These are phyloP conservation scores for Pseudotsuga menziesii DNA, from an alignment of 75 land plant genomes.

Conservation along the genomic window DNA sequence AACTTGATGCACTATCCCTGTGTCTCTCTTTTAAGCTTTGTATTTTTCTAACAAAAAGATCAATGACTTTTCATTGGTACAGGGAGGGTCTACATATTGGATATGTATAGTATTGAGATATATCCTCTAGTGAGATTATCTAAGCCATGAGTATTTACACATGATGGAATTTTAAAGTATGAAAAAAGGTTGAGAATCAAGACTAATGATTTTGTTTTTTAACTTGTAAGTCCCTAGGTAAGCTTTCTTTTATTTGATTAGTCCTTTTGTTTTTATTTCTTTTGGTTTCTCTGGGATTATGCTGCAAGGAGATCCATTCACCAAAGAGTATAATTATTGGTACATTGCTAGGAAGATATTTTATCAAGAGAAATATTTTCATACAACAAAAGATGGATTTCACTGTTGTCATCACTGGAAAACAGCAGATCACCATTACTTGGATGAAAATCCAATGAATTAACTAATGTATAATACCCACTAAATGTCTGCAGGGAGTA, in stretches of 20 bases:
- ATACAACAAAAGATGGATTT: constrained; percentile 22
- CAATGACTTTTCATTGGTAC: constrained; percentile 16
- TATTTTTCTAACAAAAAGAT: neutral
- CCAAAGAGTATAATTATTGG: constrained; percentile 70
- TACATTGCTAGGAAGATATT: constrained; percentile 14
- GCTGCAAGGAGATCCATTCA: constrained; percentile 62
- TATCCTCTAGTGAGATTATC: constrained; percentile 75
- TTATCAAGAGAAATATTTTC: neutral
- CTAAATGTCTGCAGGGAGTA: constrained; percentile 61
- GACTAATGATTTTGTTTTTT: neutral
- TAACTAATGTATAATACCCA: constrained; percentile 64
- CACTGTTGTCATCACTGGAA: constrained; percentile 74
- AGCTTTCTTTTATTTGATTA: neutral
- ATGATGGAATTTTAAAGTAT: neutral
- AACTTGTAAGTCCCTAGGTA: neutral
- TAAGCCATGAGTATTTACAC: neutral
- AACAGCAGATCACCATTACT: constrained; percentile 60
- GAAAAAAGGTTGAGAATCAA: neutral
- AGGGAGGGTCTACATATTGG: constrained; percentile 93
- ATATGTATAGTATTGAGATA: constrained; percentile 82
- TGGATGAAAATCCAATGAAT: constrained; percentile 87
- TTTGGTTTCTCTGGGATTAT: constrained; percentile 45
- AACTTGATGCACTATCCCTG: neutral
- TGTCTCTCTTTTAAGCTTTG: neutral
- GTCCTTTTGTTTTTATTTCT: constrained; percentile 1